These are phyloP conservation scores for Rhizomucor pusillus DNA, from an alignment of 371 early-diverging fungal species.

Conservation along the genomic window DNA sequence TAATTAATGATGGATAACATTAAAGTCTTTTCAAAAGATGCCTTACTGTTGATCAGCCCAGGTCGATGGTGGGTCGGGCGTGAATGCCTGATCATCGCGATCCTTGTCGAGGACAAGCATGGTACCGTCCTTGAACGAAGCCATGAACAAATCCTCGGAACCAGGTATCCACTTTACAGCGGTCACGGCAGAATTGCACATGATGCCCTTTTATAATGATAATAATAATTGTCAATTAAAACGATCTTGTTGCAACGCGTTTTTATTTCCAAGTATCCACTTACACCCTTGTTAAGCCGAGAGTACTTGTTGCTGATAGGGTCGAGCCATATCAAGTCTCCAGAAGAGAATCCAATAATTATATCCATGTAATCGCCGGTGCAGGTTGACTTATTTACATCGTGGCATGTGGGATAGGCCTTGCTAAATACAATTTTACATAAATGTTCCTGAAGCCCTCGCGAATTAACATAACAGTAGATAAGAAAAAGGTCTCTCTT, in stretches of 20 bases:
- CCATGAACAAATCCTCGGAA: conserved; percentile 82
- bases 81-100: conserved; percentile 10
- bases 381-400: conserved; percentile 74
- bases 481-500: neutral
- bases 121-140: conserved; percentile 71
- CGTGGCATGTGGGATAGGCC: conserved; percentile 84
- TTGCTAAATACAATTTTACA: conserved; percentile 78
- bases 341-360: conserved; percentile 81
- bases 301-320: conserved; percentile 67
- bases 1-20: no score
- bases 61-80: conserved; percentile 4
- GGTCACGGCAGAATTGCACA: conserved; percentile 68
- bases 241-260: neutral
- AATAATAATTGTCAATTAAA: neutral
- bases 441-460: conserved; percentile 60
- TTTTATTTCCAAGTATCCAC: neutral
- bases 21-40: neutral
- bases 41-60: conserved; percentile 17
- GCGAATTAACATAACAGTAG: neutral
- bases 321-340: conserved; percentile 84
- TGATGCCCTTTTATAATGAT: conserved; percentile 48
- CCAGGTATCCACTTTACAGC: conserved; percentile 91
- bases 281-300: conserved; percentile 41
- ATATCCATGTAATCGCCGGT: conserved; percentile 68
- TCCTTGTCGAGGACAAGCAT: conserved; percentile 73